Base-by-base conservation (phyloP, 331 rosid species). In the Quercus lobata region DNA sequence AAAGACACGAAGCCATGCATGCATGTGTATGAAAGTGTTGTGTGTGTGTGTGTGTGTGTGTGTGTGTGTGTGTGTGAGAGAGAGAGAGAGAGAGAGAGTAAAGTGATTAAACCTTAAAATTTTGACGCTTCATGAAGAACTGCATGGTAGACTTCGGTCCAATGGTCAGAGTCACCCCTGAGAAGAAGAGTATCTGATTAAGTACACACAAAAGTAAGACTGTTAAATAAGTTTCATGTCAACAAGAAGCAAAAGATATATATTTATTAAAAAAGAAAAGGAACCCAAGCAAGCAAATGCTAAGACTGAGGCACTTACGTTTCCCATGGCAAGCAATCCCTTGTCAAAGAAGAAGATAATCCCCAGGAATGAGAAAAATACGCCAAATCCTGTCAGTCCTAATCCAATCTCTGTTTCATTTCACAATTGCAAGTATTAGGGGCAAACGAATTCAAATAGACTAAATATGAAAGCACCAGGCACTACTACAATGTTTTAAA, bases 321-420 rank as follows among this genome's bases (percentile, higher is more conserved):
- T 93, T 84, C 99, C 99, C 94, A 93, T 96, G 82, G 99, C 98
- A 35, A 96, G 94, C 79, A 96, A 83, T 76, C 98, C 99, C 90
- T 93, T 90, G 90, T 96, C 99, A 12, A 96, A 96, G 89, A 96
- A 93, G 89, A 96, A 93, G 60, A 93, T 46, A 68, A 96, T 53
- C 80, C 97, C 99, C 80, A 96, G 86, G 86, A 90, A 86, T 15
- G 97, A 88, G 92, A 96, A 96, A 82, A 96, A 96, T 82, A 96
- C 61, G 22, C 99, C 99, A 86, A 93, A 93, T 80, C 99, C 99
- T 14, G 98, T 91, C 84, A 95, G 87, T 54, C 99, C 99, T 57
- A 95, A 80, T 73, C 99, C 98, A 78, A 95, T 93, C 92, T 93
- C 99, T 95, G 97, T 82, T 79, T 75, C 77, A 83, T 62, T 71